A percentile compares a stretch with the other conserved stretches of the same genome.
phyloP scores from a whole-genome alignment of 1,284 basidiomycete species.

The Ustilago shanxiensis region DNA sequence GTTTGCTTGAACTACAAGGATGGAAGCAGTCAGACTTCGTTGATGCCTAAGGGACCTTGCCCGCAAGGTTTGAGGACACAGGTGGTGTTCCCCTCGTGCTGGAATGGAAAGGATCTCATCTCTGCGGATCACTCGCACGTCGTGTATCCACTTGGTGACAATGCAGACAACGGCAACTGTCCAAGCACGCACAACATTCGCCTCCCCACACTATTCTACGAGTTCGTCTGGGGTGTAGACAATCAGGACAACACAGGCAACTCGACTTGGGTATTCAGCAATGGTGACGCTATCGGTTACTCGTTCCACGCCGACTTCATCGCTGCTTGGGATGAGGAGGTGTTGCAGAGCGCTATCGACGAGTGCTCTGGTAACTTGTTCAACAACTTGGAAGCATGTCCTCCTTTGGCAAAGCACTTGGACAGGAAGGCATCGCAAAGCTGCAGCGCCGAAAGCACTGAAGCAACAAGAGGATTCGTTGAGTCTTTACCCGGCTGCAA shows the following conservation, averaged over 20 bases:
- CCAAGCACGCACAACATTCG: slow-evolving; percentile 73
- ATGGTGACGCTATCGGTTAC: slow-evolving; percentile 64
- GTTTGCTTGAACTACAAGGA: slow-evolving; percentile 71
- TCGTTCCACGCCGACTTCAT: slow-evolving; percentile 75
- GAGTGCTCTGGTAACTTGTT: slow-evolving; percentile 72
- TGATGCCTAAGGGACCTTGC: slow-evolving; percentile 38
- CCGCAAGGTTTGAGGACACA: slow-evolving; percentile 71
- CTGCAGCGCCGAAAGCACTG: slow-evolving; percentile 21
- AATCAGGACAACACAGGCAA: slow-evolving; percentile 21
- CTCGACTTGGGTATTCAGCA: slow-evolving; percentile 41
- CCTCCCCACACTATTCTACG: slow-evolving; percentile 74
- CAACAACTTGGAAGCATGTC: slow-evolving; percentile 72
- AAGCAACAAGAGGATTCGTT: slow-evolving; percentile 19
- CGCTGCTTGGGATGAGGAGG: slow-evolving; percentile 70
- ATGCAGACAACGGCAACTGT: slow-evolving; percentile 73
- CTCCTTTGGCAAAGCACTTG: slow-evolving; percentile 42
- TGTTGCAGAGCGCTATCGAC: slow-evolving; percentile 74
- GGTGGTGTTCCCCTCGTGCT: slow-evolving; percentile 74
- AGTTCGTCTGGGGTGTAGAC: slow-evolving; percentile 65
- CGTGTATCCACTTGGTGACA: slow-evolving; percentile 67
- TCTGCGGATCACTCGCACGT: slow-evolving; percentile 72
- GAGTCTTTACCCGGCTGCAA: slow-evolving; percentile 52
- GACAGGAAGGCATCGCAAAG: slow-evolving; percentile 12
- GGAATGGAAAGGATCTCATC: slow-evolving; percentile 74
- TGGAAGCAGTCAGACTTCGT: slow-evolving; percentile 49